phyloP scores from a whole-genome alignment of 805 yeast species.

The Naumovozyma baii region DNA sequence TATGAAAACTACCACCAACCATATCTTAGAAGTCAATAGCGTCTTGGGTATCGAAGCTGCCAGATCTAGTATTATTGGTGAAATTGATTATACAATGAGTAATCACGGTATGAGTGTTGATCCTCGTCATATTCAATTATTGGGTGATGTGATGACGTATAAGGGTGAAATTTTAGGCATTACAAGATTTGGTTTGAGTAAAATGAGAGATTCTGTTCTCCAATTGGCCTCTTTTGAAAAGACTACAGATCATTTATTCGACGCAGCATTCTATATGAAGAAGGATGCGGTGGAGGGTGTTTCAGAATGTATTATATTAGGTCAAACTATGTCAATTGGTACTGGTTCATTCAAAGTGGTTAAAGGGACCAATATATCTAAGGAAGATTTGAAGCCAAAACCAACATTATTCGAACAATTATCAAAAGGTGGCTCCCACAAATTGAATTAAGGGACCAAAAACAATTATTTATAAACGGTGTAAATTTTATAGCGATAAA shows the following conservation, averaged over 20 bases:
- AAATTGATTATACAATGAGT: conserved; percentile 95
- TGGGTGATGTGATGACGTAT: conserved; percentile 98
- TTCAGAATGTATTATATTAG: conserved; percentile 91
- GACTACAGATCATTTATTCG: conserved; percentile 96
- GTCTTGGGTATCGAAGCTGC: conserved; percentile 98
- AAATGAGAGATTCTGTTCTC: conserved; percentile 95
- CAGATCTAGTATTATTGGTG: conserved; percentile 81
- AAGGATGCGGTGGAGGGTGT: conserved; percentile 94
- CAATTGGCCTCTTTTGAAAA: conserved; percentile 96
- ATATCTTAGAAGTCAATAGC: conserved; percentile 76
- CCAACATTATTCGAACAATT: conserved; percentile 40
- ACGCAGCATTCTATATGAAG: conserved; percentile 97
- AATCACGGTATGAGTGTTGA: conserved; percentile 99
- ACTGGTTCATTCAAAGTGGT: conserved; percentile 92
- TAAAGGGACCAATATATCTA: conserved; percentile 41
- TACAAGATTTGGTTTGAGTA: conserved; percentile 93
- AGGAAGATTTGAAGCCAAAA: conserved; percentile 36
- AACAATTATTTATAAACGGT: neutral
- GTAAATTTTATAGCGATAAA: neutral
- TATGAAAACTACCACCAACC: conserved; percentile 78
- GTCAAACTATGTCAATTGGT: conserved; percentile 96
- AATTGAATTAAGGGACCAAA: neutral
- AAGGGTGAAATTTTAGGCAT: conserved; percentile 98
- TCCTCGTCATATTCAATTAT: conserved; percentile 95
- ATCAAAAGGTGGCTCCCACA: conserved; percentile 12